Evolutionary conservation across 2,329 filamentous ascomycete species (phyloP).

Genomic region (Alternaria hordeiaustralica): DNA sequence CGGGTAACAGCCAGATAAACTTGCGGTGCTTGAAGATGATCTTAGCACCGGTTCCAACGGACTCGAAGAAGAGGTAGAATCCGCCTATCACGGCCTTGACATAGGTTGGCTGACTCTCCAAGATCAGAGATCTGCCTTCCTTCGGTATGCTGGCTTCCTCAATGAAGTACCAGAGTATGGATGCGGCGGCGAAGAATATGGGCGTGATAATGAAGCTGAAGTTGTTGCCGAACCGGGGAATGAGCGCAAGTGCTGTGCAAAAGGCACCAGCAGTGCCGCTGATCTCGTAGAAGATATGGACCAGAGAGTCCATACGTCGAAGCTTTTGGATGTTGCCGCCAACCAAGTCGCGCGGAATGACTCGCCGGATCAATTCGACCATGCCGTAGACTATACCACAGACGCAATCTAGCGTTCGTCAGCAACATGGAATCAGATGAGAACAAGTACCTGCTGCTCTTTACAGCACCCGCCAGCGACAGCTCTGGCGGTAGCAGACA

Average conservation of each 20-base stretch:
- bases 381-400: conserved; percentile 51
- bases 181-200: conserved; percentile 54
- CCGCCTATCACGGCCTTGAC: conserved; percentile 48
- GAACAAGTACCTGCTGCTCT: neutral
- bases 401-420: conserved; percentile 26
- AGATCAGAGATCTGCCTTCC: conserved; percentile 28
- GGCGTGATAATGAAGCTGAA: conserved; percentile 60
- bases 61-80: conserved; percentile 56
- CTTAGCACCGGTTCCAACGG: conserved; percentile 54
- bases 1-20: conserved; percentile 59
- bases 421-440: conserved; percentile 2
- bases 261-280: conserved; percentile 58
- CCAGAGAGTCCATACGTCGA: conserved; percentile 55
- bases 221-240: conserved; percentile 59
- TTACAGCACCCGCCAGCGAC: neutral
- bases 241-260: conserved; percentile 58
- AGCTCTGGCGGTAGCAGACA: neutral
- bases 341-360: conserved; percentile 60
- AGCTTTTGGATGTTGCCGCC: conserved; percentile 60
- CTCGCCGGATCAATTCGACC: conserved; percentile 59
- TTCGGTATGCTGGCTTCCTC: conserved; percentile 46
- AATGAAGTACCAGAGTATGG: conserved; percentile 56
- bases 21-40: conserved; percentile 57
- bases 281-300: conserved; percentile 59
- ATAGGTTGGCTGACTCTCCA: conserved; percentile 43